Base-by-base conservation (phyloP, 1,284 basidiomycete genomes). In the Cutaneotrichosporon dermatis region DNA sequence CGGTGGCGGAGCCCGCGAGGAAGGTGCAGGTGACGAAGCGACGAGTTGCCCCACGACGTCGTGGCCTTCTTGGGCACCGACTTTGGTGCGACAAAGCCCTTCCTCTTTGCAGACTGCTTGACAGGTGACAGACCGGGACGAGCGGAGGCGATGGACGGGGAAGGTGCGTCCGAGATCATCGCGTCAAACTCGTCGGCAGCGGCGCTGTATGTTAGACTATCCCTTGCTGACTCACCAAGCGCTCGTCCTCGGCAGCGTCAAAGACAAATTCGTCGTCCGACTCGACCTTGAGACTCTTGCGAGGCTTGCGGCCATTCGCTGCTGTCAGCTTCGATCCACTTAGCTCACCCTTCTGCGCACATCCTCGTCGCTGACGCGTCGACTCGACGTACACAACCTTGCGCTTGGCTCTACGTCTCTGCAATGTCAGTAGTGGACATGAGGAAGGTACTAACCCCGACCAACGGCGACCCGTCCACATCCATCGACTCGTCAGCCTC, bases 331-430 rank as follows among this genome's bases (percentile, higher is more conserved):
- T 16, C 1, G 33, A 4, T 39, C 2, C 6, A 36, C 34, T n/a
- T 25, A 49, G 46, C 46, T 36, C 48, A 39, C 25, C 15, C 49
- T 55, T 51, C 25, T 25, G 25, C 25, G 48, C 54, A 33, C 50
- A 15, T 51, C 50, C 11, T 51, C 50, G 13, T 55, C 54, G 45
- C 34, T 45, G 53, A 57, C 34, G 54, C 56, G 49, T 76, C 2
- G 72, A 72, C 49, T 79, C 79, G 11, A 73, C 72, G 44, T 78
- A 77, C 8, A 75, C 62, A 15, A 76, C 68, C 59, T 76, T 77
- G 33, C 78, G 66, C 62, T 79, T 79, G 9, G 66, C 66, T 16
- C 72, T 54, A 16, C 75, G 61, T 12, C 58, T 52, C 70, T 73
- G 54, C 12, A 13, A 4, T 9, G 40, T 53, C 16, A 55, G 58